Base-by-base conservation (phyloP, 2,329 filamentous ascomycete genomes). In the Venturia aucupariae region DNA sequence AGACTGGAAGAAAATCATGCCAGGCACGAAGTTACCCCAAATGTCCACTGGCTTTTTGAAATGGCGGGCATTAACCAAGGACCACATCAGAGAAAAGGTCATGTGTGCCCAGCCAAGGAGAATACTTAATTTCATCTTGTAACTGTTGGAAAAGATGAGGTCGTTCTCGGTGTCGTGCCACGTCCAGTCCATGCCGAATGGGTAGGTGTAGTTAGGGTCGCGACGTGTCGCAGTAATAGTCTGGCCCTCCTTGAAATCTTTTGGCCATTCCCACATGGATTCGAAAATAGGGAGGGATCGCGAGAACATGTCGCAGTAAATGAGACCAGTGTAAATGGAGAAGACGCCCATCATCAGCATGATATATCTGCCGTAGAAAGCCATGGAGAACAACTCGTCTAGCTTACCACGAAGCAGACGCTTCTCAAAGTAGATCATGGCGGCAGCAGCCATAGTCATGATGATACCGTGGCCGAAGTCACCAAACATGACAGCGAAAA, bases 91-190 rank as follows among this genome's bases (percentile, higher is more conserved):
- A 22, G 94, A 97, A 79, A 96, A 99, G 3, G 94, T 99, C 94
- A 99, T 99, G 80, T 97, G 92, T 66, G 86, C 86, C 94, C 95
- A 99, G 75, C 95, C 94, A 68, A 99, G 84, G 69, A 99, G 85
- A 74, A 99, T 97, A 80, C 90, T 95, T 79, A 99, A 90, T 83
- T 99, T 99, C 94, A 99, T 99, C 87, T 99, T 99, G 84, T 94
- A 95, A 77, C 90, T 95, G 88, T 99, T 99, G 75, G 86, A 89
- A 80, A 99, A 99, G 61, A 99, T 84, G 24, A 99, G 83, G 67
- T 95, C 89, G 72, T 99, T 99, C 72, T 97, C 93, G 15, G 92
- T 89, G 66, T 89, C 92, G 75, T 99, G 95, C 94, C 94, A 99
- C 72, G 88, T 90, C 87, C 88, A 96, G 74, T 99, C 94, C 66